Evolutionary conservation across 108 stramenopile species (phyloP), one percentile per base, ranked within the genome.

Genomic region (Fragilariopsis cylindrus): DNA sequence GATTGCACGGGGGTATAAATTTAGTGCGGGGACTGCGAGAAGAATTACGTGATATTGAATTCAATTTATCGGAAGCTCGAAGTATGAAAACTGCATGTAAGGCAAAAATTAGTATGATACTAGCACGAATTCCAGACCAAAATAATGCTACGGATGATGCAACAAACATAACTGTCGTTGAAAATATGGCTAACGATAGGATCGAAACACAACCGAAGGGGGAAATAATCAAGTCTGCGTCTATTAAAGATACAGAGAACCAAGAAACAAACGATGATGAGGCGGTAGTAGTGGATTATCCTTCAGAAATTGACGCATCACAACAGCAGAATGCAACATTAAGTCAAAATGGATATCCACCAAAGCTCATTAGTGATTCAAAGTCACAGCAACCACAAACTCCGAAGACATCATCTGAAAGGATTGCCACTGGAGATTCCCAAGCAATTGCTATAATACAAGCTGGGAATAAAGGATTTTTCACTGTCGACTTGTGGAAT

Each of bases 11-110:
- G 8, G 93, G 87, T 9, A 85, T 88, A 63, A 70, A 74, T 30
- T 65, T 92, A 48, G 88, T 90, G 2, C 76, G 84, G 15, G 74
- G 75, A 4, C 66, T 94, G 15, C 82, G 85, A 7, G 88, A 89
- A 42, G 87, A 90, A 73, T 40, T 91, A 2, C 83, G 88, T 7
- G 89, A 91, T 42, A 19, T 90, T 41, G 87, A 94, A 57, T 82
- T 75, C 69, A 76, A 87, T 16, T 47, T 89, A 39, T 63, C 68
- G 11, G 81, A 87, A 65, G 79, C 84, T 46, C 77, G 81, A 62
- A 76, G 67, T 30, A 82, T 73, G 42, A 85, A 85, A 53, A 76
- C 81, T 0, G 62, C 66, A 8, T 93, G 88, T 76, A 79, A 83
- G 12, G 80, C 84, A 16, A 88, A 90, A 69, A 90, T 90, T 13